A percentile compares a stretch with the other conserved stretches of the same genome.
phyloP scores from a whole-genome alignment of 257 asterid genomes.

The Fraxinus quadrangulata region DNA sequence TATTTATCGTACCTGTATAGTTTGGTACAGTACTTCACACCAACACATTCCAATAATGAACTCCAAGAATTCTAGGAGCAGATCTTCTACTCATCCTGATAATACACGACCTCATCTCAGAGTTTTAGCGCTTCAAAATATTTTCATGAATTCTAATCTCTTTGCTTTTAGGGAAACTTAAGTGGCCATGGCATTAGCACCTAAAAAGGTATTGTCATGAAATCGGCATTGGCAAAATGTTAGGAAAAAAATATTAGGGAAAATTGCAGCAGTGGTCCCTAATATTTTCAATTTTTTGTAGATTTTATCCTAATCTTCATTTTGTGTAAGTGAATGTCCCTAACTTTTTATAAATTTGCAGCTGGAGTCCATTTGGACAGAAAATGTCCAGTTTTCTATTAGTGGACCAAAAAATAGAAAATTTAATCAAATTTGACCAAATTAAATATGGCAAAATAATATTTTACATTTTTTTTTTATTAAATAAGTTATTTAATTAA shows the following conservation, averaged over 20 bases:
- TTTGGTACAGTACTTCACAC: background rate
- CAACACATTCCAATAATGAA: background rate
- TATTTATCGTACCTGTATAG: background rate
- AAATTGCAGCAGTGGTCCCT: too few relatives aligned
- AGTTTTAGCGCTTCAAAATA: background rate
- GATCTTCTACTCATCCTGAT: constrained; percentile 1
- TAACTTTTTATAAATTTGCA: too few relatives aligned
- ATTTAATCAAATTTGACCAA: too few relatives aligned
- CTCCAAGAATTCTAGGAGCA: constrained; percentile 1
- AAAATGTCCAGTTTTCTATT: too few relatives aligned
- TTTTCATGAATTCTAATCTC: background rate
- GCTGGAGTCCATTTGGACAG: too few relatives aligned
- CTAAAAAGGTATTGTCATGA: background rate
- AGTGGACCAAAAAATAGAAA: too few relatives aligned
- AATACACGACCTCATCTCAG: background rate
- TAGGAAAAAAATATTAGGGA: background rate
- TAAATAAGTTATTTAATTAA: too few relatives aligned
- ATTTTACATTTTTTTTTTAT: too few relatives aligned
- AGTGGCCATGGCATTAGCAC: background rate
- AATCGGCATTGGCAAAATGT: background rate
- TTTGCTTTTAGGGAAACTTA: background rate
- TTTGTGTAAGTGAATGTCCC: too few relatives aligned
- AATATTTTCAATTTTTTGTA: too few relatives aligned
- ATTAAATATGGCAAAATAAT: too few relatives aligned
- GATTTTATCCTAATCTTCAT: too few relatives aligned